Evolutionary conservation across 2,329 filamentous ascomycete genomes (phyloP).

Genomic region (Fusarium xylarioides): DNA sequence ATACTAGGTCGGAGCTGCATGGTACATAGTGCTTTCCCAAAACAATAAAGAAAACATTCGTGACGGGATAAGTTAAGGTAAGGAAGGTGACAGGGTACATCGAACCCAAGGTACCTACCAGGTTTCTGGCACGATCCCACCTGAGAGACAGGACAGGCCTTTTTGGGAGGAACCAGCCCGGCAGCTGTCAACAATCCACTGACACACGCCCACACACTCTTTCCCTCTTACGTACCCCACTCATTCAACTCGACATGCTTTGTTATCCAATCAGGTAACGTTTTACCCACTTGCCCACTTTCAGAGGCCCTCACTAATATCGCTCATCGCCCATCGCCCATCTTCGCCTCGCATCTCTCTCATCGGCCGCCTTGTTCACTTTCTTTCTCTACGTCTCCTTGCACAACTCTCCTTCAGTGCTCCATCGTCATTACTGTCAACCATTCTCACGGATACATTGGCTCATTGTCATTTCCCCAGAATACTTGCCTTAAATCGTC

Average conservation of each 20-base stretch:
- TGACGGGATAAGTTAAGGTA: not conserved
- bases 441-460: constrained; percentile 25
- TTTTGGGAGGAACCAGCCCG: constrained; percentile 37
- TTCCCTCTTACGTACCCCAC: constrained; percentile 35
- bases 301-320: constrained; percentile 37
- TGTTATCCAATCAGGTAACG: constrained; percentile 2
- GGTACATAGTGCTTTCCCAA: not conserved
- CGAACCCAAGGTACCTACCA: constrained; percentile 23
- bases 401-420: constrained; percentile 30
- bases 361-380: constrained; percentile 37
- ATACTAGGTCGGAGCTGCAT: not conserved
- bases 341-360: constrained; percentile 40
- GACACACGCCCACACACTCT: constrained; percentile 39
- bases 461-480: constrained; percentile 7
- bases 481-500: constrained; percentile 22
- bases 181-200: constrained; percentile 41
- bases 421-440: constrained; percentile 34
- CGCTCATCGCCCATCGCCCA: constrained; percentile 37
- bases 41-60: not conserved
- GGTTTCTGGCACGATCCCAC: constrained; percentile 39
- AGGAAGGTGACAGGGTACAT: constrained; percentile 18
- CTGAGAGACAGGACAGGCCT: constrained; percentile 40
- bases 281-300: constrained; percentile 33
- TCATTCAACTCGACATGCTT: constrained; percentile 8
- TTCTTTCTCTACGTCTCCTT: constrained; percentile 26